Evolutionary conservation across 345 rosid genomes (phyloP).

Genomic region (Hibiscus tridactylites): DNA sequence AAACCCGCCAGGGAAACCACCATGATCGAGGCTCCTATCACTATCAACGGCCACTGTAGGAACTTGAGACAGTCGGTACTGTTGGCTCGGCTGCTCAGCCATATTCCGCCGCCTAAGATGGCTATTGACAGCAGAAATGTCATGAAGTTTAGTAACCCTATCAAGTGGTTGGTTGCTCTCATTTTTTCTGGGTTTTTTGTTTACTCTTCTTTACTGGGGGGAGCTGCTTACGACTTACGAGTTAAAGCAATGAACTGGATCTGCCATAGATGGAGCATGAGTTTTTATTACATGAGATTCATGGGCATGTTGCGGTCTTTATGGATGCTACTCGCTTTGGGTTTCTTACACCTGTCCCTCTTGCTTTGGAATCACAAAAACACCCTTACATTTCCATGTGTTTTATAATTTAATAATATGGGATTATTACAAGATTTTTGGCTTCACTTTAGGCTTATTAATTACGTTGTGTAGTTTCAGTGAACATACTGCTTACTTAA

Average conservation of each 20-base stretch:
- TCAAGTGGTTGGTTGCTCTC: constrained; percentile 74
- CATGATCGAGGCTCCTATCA: constrained; percentile 72
- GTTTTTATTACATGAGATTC: no score
- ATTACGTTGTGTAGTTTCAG: not conserved
- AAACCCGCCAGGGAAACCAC: constrained; percentile 75
- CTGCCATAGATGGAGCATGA: not conserved
- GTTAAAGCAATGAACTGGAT: not conserved
- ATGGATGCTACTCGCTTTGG: not conserved
- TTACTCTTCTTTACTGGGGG: not conserved
- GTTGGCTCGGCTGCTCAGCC: constrained; percentile 90
- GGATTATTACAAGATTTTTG: no score
- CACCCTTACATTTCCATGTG: no score
- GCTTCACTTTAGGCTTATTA: not conserved
- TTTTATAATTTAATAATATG: no score
- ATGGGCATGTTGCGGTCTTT: not conserved
- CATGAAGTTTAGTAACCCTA: constrained; percentile 74
- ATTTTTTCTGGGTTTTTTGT: constrained; percentile 15
- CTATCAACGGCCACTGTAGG: constrained; percentile 87
- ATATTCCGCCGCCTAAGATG: constrained; percentile 95
- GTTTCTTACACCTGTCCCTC: no score
- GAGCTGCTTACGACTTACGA: no score
- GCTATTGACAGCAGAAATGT: constrained; percentile 84
- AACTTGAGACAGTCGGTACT: constrained; percentile 81
- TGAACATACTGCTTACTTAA: not conserved
- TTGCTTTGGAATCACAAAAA: no score